Evolutionary conservation across 805 yeast genomes (phyloP).

Genomic region (Cyberlindnera misumaiensis): DNA sequence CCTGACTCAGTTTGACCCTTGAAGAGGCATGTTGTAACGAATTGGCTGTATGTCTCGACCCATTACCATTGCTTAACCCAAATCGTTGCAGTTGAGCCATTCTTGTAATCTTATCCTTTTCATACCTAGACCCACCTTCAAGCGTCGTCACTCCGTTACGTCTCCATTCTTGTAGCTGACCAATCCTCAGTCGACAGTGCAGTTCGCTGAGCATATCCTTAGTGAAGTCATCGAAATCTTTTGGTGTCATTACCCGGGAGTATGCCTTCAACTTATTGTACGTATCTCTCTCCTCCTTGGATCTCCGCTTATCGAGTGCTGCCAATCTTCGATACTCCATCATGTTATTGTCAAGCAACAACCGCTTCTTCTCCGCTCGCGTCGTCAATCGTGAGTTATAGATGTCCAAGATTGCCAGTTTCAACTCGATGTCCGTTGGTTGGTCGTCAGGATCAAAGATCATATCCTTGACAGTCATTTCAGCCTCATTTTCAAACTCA

Average conservation of each 20-base stretch:
- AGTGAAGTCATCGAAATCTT: constrained; percentile 72
- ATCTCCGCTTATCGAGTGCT: constrained; percentile 74
- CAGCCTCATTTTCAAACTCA: constrained; percentile 97
- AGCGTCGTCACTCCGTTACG: constrained; percentile 78
- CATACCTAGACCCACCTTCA: constrained; percentile 80
- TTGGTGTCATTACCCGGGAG: constrained; percentile 71
- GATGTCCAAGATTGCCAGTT: constrained; percentile 79
- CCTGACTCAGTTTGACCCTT: constrained; percentile 15
- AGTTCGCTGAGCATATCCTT: constrained; percentile 73
- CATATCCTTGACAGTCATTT: constrained; percentile 89
- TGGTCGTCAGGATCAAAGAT: constrained; percentile 90
- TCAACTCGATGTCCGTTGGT: constrained; percentile 81
- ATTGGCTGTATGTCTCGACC: constrained; percentile 29
- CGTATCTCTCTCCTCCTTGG: constrained; percentile 86
- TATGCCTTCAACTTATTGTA: constrained; percentile 70
- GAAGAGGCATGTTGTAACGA: constrained; percentile 22
- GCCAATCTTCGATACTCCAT: constrained; percentile 81
- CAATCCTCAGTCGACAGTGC: constrained; percentile 71
- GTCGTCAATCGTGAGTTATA: constrained; percentile 85
- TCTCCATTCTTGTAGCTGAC: constrained; percentile 91
- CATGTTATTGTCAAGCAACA: constrained; percentile 66
- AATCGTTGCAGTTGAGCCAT: constrained; percentile 54
- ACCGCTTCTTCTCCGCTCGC: constrained; percentile 88
- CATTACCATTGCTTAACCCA: constrained; percentile 25
- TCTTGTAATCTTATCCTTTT: constrained; percentile 76